Percentiles rank a stretch among this genome's conserved stretches.
phyloP scores from a whole-genome alignment of 2,329 filamentous ascomycete genomes.

The Trichoderma sp. region DNA sequence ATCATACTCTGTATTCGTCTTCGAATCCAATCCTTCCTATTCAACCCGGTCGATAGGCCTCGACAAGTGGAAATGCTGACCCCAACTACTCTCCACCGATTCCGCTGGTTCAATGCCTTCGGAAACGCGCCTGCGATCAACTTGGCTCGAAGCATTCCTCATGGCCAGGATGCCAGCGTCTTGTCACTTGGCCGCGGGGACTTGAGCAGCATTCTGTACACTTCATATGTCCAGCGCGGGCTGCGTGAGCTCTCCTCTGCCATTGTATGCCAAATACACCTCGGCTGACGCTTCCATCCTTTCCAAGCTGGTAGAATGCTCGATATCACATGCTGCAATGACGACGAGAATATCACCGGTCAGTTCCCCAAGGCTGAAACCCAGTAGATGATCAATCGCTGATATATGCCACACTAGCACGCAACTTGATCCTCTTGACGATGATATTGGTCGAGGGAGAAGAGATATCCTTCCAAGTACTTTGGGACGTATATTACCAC shows the following conservation, averaged over 20 bases:
- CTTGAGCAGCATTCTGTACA: slow-evolving; percentile 59
- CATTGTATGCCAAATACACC: background rate
- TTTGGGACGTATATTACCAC: slow-evolving; percentile 62
- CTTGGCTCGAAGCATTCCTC: slow-evolving; percentile 51
- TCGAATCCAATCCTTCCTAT: background rate
- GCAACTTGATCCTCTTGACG: slow-evolving; percentile 57
- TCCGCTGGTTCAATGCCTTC: slow-evolving; percentile 49
- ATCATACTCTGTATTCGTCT: background rate
- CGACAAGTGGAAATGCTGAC: slow-evolving; percentile 40
- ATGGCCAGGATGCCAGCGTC: slow-evolving; percentile 52
- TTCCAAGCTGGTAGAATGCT: slow-evolving; percentile 45
- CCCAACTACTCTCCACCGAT: slow-evolving; percentile 40
- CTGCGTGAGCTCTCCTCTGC: slow-evolving; percentile 39
- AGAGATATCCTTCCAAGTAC: slow-evolving; percentile 33
- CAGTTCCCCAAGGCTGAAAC: slow-evolving; percentile 26
- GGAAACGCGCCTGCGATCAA: slow-evolving; percentile 58
- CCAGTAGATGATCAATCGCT: background rate
- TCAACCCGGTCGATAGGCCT: background rate
- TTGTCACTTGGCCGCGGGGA: slow-evolving; percentile 61
- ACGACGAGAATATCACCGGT: slow-evolving; percentile 55
- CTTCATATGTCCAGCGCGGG: slow-evolving; percentile 47
- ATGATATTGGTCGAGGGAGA: slow-evolving; percentile 50
- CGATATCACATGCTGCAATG: slow-evolving; percentile 61
- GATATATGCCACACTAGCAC: slow-evolving; percentile 44
- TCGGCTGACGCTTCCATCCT: background rate